Evolutionary conservation across 2,329 filamentous ascomycete genomes (phyloP), one percentile per base, ranked within the genome.

Genomic region (Phialemonium atrogriseum): DNA sequence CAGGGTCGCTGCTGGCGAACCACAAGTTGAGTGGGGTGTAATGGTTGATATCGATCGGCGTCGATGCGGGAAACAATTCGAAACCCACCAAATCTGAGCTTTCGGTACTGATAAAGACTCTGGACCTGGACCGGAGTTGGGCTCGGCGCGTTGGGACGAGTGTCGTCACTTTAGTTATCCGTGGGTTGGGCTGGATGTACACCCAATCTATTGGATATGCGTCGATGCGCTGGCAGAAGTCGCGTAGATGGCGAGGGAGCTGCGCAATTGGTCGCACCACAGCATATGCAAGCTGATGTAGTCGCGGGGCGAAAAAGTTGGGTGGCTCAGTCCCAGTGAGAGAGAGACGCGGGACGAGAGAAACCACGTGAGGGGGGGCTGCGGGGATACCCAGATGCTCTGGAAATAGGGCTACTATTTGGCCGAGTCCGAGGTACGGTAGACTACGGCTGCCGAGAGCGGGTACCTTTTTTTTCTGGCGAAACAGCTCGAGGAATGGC

Each of bases 141-240:
- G 62, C 58, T 62, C 50, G 48, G 39, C 58, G 55, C 50, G 54
- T 58, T 55, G 54, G 51, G 49, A 51, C 34, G 45, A 45, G 45
- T 56, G 52, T 54, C 56, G 55, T 61, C 50, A 58, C 57, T 60
- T 52, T 55, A 58, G 54, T n/a, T 59, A 59, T 54, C 56, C 52
- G 58, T 47, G 50, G 55, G 54, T 54, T 54, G 60, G 56, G 58
- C 55, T 56, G 55, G 56, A 58, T 62, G 59, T 56, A 53, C 55
- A 63, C 56, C 59, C 62, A 68, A 68, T 68, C 62, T 66, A 70
- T 68, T 69, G 62, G 65, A 61, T 64, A 67, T 69, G 67, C 59
- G 69, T 62, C 58, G 62, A 70, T 76, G 73, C 66, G 73, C 65
- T 77, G 72, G 71, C 72, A 76, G 49, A 58, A 49, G 51, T 56